These are phyloP conservation scores for Lasiosphaeris hirsuta DNA, from an alignment of 495 filamentous ascomycete species.

Conservation along the genomic window DNA sequence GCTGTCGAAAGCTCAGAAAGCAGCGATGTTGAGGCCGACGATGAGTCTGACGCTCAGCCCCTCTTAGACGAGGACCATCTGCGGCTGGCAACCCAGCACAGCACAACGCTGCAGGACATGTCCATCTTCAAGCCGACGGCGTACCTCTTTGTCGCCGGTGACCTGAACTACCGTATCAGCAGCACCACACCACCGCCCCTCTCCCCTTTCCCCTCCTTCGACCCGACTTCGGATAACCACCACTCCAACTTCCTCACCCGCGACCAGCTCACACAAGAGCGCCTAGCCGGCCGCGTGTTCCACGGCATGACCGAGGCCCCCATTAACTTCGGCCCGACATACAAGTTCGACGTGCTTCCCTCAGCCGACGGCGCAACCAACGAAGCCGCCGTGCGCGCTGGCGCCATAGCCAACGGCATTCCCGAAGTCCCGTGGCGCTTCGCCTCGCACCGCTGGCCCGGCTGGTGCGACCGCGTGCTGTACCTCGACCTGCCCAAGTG, in stretches of 20 bases:
- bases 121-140: constrained; percentile 68
- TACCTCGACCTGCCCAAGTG: constrained; percentile 63
- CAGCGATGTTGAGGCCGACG: constrained; percentile 30
- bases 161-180: constrained; percentile 90
- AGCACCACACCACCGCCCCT: constrained; percentile 51
- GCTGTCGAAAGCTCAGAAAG: constrained; percentile 17
- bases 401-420: constrained; percentile 11
- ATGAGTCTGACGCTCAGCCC: constrained; percentile 11
- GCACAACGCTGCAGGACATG: constrained; percentile 31
- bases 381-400: constrained; percentile 14
- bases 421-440: constrained; percentile 63
- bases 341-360: constrained; percentile 60
- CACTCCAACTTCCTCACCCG: constrained; percentile 55
- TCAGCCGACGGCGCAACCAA: constrained; percentile 20
- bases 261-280: constrained; percentile 78
- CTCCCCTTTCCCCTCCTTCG: constrained; percentile 57
- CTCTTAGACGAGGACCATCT: constrained; percentile 4
- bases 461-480: constrained; percentile 91
- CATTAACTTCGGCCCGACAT: constrained; percentile 84
- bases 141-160: constrained; percentile 83
- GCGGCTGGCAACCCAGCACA: constrained; percentile 9
- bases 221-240: constrained; percentile 48
- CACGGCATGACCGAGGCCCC: constrained; percentile 73
- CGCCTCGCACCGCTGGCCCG: constrained; percentile 78
- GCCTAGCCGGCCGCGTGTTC: constrained; percentile 57